phyloP scores from a whole-genome alignment of 2,329 filamentous ascomycete genomes.

The Pseudocercospora musae region DNA sequence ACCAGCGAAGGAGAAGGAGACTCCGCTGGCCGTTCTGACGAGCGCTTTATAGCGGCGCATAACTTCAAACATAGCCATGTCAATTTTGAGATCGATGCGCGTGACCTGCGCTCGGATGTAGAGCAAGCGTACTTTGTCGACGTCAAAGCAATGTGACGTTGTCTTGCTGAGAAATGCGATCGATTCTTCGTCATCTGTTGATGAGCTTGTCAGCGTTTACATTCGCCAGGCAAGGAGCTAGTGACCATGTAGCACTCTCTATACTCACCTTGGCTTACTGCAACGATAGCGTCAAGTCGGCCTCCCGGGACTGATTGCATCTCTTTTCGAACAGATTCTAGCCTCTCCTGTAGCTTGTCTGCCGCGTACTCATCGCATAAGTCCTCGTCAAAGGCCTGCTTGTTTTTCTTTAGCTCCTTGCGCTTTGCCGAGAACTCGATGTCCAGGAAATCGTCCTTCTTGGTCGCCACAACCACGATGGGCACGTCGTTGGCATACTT shows the following conservation, averaged over 20 bases:
- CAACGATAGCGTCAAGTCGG: conserved; percentile 26
- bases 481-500: conserved; percentile 33
- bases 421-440: conserved; percentile 20
- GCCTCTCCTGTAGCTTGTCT: conserved; percentile 26
- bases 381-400: conserved; percentile 23
- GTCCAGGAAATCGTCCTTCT: conserved; percentile 36
- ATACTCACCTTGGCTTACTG: conserved; percentile 30
- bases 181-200: conserved; percentile 32
- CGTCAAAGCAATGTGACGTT: conserved; percentile 33
- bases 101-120: conserved; percentile 37
- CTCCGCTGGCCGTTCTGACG: conserved; percentile 27
- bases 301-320: conserved; percentile 27
- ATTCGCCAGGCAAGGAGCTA: too few relatives aligned
- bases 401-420: conserved; percentile 21
- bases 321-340: conserved; percentile 23
- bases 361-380: conserved; percentile 25
- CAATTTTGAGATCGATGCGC: conserved; percentile 37
- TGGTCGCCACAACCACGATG: conserved; percentile 36
- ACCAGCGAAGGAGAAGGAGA: conserved; percentile 18
- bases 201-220: background rate
- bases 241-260: too few relatives aligned
- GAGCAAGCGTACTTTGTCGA: conserved; percentile 36
- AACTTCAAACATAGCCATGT: conserved; percentile 35
- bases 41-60: conserved; percentile 33
- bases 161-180: conserved; percentile 31